phyloP scores from a whole-genome alignment of 2,329 filamentous ascomycete genomes.

The Beauveria australis region DNA sequence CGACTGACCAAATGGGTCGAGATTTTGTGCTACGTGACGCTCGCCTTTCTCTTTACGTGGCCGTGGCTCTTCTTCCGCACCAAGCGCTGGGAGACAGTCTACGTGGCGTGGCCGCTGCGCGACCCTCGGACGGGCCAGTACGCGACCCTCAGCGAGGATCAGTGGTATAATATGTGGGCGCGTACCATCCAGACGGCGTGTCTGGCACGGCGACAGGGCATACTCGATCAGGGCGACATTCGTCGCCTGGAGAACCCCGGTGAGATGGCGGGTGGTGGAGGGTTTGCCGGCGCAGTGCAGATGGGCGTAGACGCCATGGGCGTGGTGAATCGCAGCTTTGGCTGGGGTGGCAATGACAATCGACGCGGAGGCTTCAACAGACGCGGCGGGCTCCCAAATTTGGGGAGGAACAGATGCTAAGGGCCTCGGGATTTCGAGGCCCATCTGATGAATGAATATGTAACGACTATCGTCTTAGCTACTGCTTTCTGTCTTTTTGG shows the following conservation, averaged over 20 bases:
- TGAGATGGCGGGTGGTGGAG: conserved; percentile 19
- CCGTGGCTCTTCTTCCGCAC: conserved; percentile 61
- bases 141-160: conserved; percentile 44
- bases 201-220: conserved; percentile 45
- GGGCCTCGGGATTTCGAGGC: neutral
- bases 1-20: conserved; percentile 55
- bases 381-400: neutral
- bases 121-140: conserved; percentile 29
- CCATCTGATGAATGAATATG: neutral
- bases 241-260: conserved; percentile 25
- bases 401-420: conserved; percentile 14
- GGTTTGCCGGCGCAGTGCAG: conserved; percentile 36
- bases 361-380: neutral
- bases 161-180: conserved; percentile 57
- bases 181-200: conserved; percentile 52
- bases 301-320: conserved; percentile 44
- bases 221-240: conserved; percentile 51
- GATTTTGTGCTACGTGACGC: conserved; percentile 57
- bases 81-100: conserved; percentile 56
- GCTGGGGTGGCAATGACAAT: conserved; percentile 38
- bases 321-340: conserved; percentile 43
- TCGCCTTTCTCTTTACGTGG: conserved; percentile 64
- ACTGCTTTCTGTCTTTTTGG: neutral
- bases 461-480: neutral
- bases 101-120: conserved; percentile 46